Evolutionary conservation across 1,284 basidiomycete genomes (phyloP).

Genomic region (Polyporus tsugae): DNA sequence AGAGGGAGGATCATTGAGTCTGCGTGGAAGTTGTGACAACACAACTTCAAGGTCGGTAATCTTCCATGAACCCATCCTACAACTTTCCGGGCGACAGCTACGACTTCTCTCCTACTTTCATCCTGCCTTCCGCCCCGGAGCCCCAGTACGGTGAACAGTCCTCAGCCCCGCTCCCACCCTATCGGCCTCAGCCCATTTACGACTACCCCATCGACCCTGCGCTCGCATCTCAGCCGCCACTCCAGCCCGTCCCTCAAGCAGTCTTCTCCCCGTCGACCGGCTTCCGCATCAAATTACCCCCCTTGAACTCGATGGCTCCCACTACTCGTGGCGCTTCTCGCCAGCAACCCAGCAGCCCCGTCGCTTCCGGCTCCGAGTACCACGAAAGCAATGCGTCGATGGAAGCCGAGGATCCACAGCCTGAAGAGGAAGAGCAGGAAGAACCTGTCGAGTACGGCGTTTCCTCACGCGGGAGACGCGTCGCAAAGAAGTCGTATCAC

Average conservation of each 20-base stretch:
- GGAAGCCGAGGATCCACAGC: conserved; percentile 39
- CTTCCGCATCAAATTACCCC: conserved; percentile 38
- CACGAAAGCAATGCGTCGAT: conserved; percentile 63
- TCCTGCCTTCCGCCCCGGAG: neutral
- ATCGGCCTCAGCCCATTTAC: conserved; percentile 17
- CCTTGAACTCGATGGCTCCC: conserved; percentile 36
- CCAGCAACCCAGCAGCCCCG: conserved; percentile 32
- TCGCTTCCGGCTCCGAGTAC: conserved; percentile 73
- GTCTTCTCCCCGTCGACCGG: conserved; percentile 21
- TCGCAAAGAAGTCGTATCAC: conserved; percentile 54
- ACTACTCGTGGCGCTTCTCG: conserved; percentile 38
- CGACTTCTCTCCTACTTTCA: conserved; percentile 22
- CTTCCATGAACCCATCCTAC: conserved; percentile 35
- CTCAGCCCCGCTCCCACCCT: neutral
- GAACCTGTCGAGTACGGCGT: conserved; percentile 38
- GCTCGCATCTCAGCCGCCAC: conserved; percentile 16
- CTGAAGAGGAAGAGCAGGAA: conserved; percentile 39
- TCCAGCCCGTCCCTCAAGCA: conserved; percentile 5
- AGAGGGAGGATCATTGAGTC: neutral
- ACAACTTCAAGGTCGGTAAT: conserved; percentile 26
- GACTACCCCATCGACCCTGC: conserved; percentile 16
- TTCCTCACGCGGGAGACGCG: conserved; percentile 55
- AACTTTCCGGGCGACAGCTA: conserved; percentile 30
- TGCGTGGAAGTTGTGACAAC: conserved; percentile 24
- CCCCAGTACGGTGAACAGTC: conserved; percentile 9